phyloP scores from a whole-genome alignment of 192 early-diverging fungal genomes.

The Phlyctochytrium arcticum region DNA sequence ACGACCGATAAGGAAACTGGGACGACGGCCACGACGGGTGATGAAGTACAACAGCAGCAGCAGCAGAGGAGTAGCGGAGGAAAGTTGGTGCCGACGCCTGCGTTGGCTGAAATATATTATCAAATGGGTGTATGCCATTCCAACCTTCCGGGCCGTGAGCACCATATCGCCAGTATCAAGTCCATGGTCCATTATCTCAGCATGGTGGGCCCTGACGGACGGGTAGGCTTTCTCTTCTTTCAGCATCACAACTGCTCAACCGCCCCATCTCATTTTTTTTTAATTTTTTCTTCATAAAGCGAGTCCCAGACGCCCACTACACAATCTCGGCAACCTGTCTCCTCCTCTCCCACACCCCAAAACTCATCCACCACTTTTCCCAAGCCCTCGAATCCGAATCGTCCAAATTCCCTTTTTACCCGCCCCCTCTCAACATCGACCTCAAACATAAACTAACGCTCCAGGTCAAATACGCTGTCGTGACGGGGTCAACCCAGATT shows the following conservation, averaged over 20 bases:
- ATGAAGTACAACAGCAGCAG: not conserved
- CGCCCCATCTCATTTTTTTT: too few species aligned
- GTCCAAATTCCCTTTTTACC: conserved; percentile 21
- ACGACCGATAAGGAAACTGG: too few species aligned
- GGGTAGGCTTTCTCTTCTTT: conserved; percentile 19
- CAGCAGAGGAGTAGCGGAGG: too few species aligned
- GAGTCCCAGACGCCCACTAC: conserved; percentile 28
- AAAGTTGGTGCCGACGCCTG: not conserved
- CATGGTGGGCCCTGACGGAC: conserved; percentile 7
- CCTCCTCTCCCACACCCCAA: conserved; percentile 10
- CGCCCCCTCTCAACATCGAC: conserved; percentile 28
- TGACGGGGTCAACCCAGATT: conserved; percentile 21
- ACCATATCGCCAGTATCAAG: conserved; percentile 10
- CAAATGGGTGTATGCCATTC: conserved; percentile 26
- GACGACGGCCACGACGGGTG: not conserved
- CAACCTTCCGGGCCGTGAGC: conserved; percentile 19
- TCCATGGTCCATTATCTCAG: conserved; percentile 17
- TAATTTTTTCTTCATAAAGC: not conserved
- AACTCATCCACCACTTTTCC: conserved; percentile 29
- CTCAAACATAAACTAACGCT: conserved; percentile 23
- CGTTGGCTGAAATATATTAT: conserved; percentile 24
- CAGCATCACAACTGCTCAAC: too few species aligned
- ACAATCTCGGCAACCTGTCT: conserved; percentile 29
- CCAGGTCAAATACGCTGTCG: conserved; percentile 32
- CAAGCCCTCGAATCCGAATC: conserved; percentile 24